phyloP scores from a whole-genome alignment of 2,329 filamentous ascomycete species.

The Penicillium frequentans region DNA sequence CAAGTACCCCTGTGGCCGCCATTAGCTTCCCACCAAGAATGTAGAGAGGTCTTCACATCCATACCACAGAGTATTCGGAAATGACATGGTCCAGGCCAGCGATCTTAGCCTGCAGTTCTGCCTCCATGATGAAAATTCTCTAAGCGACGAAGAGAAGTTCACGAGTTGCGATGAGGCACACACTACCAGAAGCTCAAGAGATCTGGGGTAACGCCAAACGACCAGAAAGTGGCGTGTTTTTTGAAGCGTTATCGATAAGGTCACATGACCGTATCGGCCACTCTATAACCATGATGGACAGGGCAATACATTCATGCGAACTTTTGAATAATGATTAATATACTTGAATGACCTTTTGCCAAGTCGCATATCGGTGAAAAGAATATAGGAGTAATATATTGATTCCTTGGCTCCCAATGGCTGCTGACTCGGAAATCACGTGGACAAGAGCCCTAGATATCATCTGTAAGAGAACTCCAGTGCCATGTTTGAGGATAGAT shows the following conservation, averaged over 20 bases:
- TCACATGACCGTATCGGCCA: constrained; percentile 12
- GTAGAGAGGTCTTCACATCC: constrained; percentile 17
- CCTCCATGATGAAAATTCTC: constrained; percentile 63
- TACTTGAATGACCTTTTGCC: background rate
- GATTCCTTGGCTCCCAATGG: background rate
- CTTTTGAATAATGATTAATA: background rate
- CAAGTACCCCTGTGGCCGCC: constrained; percentile 67
- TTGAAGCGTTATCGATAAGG: constrained; percentile 27
- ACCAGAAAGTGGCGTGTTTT: constrained; percentile 19
- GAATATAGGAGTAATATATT: background rate
- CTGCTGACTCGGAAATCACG: background rate
- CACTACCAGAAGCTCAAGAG: background rate
- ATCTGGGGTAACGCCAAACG: constrained; percentile 16
- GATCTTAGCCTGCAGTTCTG: constrained; percentile 79
- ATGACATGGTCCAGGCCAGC: constrained; percentile 86
- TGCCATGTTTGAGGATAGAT: background rate
- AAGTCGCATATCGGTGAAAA: background rate
- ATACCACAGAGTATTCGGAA: constrained; percentile 79
- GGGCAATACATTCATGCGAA: background rate
- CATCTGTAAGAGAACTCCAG: background rate
- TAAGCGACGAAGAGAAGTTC: background rate
- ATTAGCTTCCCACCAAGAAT: constrained; percentile 4
- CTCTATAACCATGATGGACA: background rate
- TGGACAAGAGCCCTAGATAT: background rate
- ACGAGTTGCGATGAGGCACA: constrained; percentile 4